Conservation (phyloP, 2,329 filamentous ascomycete genomes). For the Botrytis aclada region DNA sequence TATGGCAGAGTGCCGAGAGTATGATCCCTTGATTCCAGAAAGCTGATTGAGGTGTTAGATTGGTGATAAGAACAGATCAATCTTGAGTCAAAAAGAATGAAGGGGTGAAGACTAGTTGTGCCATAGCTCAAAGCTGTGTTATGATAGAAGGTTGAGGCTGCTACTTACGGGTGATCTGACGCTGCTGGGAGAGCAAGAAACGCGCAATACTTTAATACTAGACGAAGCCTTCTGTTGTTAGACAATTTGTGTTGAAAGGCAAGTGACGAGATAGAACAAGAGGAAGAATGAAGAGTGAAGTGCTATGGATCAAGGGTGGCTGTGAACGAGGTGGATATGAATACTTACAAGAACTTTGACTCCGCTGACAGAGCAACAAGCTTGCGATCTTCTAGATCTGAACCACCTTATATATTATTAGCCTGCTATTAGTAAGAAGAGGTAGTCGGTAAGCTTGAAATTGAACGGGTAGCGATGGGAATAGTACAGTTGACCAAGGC, state of each 20-base stretch:
- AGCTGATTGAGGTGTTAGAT: background rate
- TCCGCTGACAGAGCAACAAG: background rate
- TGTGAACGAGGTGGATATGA: no score
- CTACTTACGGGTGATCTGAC: background rate
- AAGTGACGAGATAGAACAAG: background rate
- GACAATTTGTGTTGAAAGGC: background rate
- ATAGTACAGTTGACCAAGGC: background rate
- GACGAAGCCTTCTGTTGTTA: background rate
- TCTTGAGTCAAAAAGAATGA: no score
- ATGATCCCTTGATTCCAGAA: background rate
- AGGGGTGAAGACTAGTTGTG: background rate
- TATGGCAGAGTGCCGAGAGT: background rate
- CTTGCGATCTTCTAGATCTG: background rate
- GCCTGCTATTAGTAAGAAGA: background rate
- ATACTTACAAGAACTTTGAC: background rate
- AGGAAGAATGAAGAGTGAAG: background rate
- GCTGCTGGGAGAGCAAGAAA: background rate
- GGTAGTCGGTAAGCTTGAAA: background rate
- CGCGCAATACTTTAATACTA: background rate
- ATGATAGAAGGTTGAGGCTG: background rate
- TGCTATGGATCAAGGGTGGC: background rate
- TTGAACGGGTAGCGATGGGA: background rate
- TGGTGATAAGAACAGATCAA: background rate
- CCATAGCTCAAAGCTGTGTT: background rate
- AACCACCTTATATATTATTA: background rate